Evolutionary conservation across 73 alveolate genomes (phyloP).

Genomic region (Uronychia binucleata): DNA sequence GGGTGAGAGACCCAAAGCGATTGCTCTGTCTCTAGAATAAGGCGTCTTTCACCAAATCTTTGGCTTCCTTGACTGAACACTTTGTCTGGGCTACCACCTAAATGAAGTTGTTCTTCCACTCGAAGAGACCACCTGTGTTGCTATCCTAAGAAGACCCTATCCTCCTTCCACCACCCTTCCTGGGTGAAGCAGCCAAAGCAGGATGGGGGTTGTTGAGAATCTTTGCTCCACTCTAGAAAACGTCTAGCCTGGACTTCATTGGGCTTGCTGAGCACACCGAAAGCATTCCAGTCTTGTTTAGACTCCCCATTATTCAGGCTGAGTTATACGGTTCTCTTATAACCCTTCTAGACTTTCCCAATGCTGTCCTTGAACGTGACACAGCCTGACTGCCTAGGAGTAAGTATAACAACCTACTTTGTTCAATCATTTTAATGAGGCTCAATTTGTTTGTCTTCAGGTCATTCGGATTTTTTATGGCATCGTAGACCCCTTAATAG

Average conservation of each 20-base stretch:
- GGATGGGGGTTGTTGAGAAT: not conserved
- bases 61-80: not conserved
- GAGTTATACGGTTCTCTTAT: not conserved
- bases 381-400: not conserved
- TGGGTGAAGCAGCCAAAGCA: not conserved
- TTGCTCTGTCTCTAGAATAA: not conserved
- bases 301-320: not conserved
- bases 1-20: too few species aligned
- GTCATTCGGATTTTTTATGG: not conserved
- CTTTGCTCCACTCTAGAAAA: not conserved
- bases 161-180: conserved; percentile 1
- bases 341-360: too few species aligned
- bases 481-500: not conserved
- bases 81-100: not conserved
- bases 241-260: not conserved
- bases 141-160: not conserved
- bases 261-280: not conserved
- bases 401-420: not conserved
- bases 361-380: not conserved
- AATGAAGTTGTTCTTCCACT: not conserved
- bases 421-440: not conserved
- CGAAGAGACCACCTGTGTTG: not conserved
- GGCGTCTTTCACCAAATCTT: not conserved
- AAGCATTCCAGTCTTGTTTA: too few species aligned
- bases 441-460: not conserved